phyloP scores from a whole-genome alignment of 1,139 yeast genomes.

The Sugiyamaella xylanicola region DNA sequence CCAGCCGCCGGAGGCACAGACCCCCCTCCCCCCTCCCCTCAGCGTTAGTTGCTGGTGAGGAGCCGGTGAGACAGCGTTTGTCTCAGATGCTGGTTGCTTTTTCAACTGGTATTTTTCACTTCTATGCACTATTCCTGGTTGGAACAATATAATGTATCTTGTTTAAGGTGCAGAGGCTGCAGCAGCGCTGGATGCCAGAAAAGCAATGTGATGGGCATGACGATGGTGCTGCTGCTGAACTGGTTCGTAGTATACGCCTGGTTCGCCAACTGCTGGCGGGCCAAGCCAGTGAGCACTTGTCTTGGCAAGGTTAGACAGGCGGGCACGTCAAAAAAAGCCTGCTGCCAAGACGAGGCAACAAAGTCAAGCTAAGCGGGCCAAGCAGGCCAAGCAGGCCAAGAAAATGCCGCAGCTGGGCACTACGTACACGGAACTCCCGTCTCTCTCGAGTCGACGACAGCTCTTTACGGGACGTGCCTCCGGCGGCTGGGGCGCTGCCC shows the following conservation, averaged over 20 bases:
- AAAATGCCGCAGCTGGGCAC: background rate
- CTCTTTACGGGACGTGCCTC: too few species aligned
- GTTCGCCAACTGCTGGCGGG: too few species aligned
- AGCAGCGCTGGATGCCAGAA: background rate
- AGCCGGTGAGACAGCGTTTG: background rate
- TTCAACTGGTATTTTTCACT: background rate
- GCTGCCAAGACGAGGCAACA: background rate
- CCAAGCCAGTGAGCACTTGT: too few species aligned
- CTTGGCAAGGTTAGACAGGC: too few species aligned
- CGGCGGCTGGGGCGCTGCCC: too few species aligned
- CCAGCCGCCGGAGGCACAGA: background rate
- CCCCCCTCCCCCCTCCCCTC: background rate
- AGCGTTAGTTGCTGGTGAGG: too few species aligned
- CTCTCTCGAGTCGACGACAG: too few species aligned
- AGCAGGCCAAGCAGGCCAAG: background rate
- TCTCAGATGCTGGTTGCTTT: background rate
- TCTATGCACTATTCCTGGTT: background rate
- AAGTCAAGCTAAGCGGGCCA: background rate
- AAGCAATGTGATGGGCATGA: background rate
- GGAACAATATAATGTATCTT: background rate
- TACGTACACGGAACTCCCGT: too few species aligned
- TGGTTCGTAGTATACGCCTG: too few species aligned
- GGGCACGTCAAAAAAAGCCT: too few species aligned
- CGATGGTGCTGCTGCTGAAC: too few species aligned
- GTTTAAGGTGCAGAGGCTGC: too few species aligned